Conservation (phyloP, 1,284 basidiomycete genomes). For the Entoloma clypeatum region DNA sequence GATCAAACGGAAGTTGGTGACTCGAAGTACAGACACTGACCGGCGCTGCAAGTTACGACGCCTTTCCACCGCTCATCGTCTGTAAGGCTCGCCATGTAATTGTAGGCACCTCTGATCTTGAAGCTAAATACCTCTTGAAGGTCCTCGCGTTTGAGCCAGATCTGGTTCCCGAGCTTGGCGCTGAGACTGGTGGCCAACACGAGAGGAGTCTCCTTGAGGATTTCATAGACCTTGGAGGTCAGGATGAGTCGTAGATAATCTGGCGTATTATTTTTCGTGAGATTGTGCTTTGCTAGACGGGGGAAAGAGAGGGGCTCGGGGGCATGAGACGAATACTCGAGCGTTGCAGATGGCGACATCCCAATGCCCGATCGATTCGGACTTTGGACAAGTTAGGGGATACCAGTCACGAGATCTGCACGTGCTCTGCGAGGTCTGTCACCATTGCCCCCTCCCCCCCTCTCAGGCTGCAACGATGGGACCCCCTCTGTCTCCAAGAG, state of each 20-base stretch:
- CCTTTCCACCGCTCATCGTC: slow-evolving; percentile 96
- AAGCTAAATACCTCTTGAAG: slow-evolving; percentile 98
- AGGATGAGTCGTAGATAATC: slow-evolving; percentile 95
- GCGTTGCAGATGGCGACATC: slow-evolving; percentile 50
- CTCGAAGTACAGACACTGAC: slow-evolving; percentile 64
- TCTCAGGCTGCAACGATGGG: slow-evolving; percentile 56
- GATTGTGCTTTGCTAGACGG: slow-evolving; percentile 61
- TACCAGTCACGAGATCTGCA: no score
- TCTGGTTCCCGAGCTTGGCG: slow-evolving; percentile 83
- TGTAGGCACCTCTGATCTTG: slow-evolving; percentile 98
- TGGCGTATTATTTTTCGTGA: slow-evolving; percentile 71
- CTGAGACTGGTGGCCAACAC: slow-evolving; percentile 86
- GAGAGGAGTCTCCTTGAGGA: slow-evolving; percentile 90
- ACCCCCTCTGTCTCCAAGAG: slow-evolving; percentile 69
- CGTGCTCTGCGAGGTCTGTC: slow-evolving; percentile 1
- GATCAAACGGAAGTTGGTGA: slow-evolving; percentile 3
- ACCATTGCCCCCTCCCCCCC: neutral
- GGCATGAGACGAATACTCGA: slow-evolving; percentile 67
- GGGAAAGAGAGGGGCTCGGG: slow-evolving; percentile 64
- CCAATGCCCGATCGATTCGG: no score
- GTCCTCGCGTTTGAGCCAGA: slow-evolving; percentile 95
- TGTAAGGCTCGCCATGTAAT: slow-evolving; percentile 92
- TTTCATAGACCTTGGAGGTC: slow-evolving; percentile 91
- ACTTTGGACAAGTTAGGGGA: slow-evolving; percentile 12
- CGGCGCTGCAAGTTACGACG: slow-evolving; percentile 96